Base-by-base conservation (phyloP, 2,329 filamentous ascomycete species). In the Monilinia laxa region DNA sequence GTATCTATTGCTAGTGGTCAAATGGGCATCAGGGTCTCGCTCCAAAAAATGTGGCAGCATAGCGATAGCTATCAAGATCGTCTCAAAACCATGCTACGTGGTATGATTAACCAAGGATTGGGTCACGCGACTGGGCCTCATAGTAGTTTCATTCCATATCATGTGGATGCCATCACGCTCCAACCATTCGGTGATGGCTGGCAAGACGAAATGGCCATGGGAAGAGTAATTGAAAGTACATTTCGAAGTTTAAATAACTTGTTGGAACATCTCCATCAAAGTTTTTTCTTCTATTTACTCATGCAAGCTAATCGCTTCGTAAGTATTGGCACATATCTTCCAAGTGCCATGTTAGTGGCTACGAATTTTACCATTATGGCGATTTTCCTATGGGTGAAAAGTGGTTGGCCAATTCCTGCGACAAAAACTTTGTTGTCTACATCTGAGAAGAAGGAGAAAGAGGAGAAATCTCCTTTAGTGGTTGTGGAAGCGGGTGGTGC, bases 221-320 rank as follows among this genome's bases (percentile, higher is more conserved):
- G 95, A 7, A 85, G 93, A 65, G 89, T 93, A 0, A 84, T 98
- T 5, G 95, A 99, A 79, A 93, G 93, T 73, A 85, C 95, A 3
- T 96, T 96, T 77, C 85, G 95, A 73, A 97, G 92, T 77, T 81
- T 99, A 78, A 99, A 99, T 80, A 99, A 99, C 76, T 81, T 99
- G 67, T 85, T 99, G 42, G 95, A 99, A 79, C 93, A 99, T 77
- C 83, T 99, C 69, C 95, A 99, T 77, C 95, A 99, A 80, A 97
- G 93, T 77, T 99, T 99, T 82, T 99, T 99, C 85, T 98, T 99
- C 80, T 99, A 99, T 77, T 82, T 99, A 62, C 84, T 99, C 55
- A 93, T 98, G 87, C 90, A 96, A 72, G 86, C 89, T 40, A 91
- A 95, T 74, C 88, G 93, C 14, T 99, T 99, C 76, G 95, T 98